Conservation (phyloP, 1,139 yeast genomes). For the Pichia sp. region DNA sequence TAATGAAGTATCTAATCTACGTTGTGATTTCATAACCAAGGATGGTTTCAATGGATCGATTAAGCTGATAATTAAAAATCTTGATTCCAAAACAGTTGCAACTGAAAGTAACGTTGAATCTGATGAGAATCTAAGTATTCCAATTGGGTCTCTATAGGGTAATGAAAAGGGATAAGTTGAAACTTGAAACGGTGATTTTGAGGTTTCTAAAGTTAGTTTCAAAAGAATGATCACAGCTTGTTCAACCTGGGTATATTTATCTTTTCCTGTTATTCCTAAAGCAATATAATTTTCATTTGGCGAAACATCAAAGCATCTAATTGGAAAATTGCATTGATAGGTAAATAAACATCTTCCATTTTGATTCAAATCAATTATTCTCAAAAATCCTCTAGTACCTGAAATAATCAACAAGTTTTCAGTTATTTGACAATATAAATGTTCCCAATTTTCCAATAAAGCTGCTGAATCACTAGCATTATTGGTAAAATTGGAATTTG, state of each 20-base stretch:
- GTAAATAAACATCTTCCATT: constrained; percentile 63
- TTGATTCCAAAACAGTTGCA: constrained; percentile 75
- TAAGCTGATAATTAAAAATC: constrained; percentile 72
- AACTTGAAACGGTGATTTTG: constrained; percentile 15
- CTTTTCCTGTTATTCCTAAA: constrained; percentile 77
- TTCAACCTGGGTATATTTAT: constrained; percentile 60
- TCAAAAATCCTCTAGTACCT: constrained; percentile 66
- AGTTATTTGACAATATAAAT: constrained; percentile 58
- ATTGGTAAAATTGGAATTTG: constrained; percentile 22
- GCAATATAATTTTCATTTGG: constrained; percentile 62
- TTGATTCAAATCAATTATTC: constrained; percentile 53
- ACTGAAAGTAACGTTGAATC: constrained; percentile 68
- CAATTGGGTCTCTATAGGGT: constrained; percentile 82
- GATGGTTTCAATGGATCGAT: constrained; percentile 61
- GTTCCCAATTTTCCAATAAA: constrained; percentile 48
- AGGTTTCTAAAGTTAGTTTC: constrained; percentile 5
- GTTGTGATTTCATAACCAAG: constrained; percentile 55
- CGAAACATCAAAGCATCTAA: constrained; percentile 69
- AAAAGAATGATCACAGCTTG: constrained; percentile 68
- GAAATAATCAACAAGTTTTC: constrained; percentile 56
- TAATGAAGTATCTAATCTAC: constrained; percentile 54
- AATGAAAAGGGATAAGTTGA: constrained; percentile 50
- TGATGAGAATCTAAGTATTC: constrained; percentile 61
- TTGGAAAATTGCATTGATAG: constrained; percentile 65
- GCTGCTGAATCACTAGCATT: constrained; percentile 19